Evolutionary conservation across 2,329 filamentous ascomycete species (phyloP), one percentile per base, ranked within the genome.

Genomic region (Graphilbum sp.): DNA sequence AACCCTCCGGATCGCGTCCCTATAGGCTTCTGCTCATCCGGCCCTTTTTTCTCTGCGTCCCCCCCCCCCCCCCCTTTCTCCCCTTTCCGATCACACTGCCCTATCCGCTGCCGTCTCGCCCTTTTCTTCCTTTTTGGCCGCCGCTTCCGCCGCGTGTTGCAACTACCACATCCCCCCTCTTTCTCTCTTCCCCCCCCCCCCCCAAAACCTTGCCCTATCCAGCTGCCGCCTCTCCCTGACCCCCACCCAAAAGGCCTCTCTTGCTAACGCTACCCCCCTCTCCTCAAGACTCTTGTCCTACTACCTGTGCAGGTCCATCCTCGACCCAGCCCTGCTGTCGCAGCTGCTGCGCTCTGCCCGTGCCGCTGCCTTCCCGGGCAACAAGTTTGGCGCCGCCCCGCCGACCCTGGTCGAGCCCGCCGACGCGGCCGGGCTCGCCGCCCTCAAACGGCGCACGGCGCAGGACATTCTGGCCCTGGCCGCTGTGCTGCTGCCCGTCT

Each of bases 301-400:
- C 54, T 59, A 63, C 48, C 64, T 75, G 45, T 61, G 64, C 45
- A 60, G 58, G 40, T 60, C 69, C 52, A 54, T 82, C 43, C 63
- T 85, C 44, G 70, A 77, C 58, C 65, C 76, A 47, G 66, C 67
- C 44, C 65, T 71, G 47, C 63, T 86, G 40, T 75, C 81, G 54
- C 64, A 66, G 53, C 58, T 83, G 47, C 69, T 88, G 50, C 72
- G 75, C 54, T 70, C 75, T 47, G 67, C 82, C 50, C 81, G 90
- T 54, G 74, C 72, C 50, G 72, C 81, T 43, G 64, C 96, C 40
- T 96, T 95, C 55, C 88, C 90, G 47, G 80, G 84, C 59, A 92
- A 92, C 58, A 66, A 72, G 49, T 76, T 79, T 44, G 79, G 76
- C 42, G 39, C 42, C 21, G 33, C 40, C 15, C 69, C 73, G 46